Conservation (phyloP, 2,329 filamentous ascomycete species). For the Aspergillus melleus region DNA sequence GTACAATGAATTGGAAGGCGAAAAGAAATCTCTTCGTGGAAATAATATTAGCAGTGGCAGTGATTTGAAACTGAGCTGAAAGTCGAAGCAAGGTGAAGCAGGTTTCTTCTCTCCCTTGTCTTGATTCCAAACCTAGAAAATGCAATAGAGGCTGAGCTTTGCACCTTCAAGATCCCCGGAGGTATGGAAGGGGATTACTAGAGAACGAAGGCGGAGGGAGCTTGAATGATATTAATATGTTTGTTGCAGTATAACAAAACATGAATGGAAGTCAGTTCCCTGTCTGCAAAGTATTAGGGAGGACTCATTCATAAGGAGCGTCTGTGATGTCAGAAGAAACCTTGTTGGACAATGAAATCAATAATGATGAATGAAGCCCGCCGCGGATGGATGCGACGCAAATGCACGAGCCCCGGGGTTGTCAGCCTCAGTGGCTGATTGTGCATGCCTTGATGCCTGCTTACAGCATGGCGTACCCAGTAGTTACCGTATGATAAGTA, state of each 20-base stretch:
- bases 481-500: too few relatives aligned
- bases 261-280: neutral
- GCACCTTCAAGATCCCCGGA: neutral
- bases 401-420: conserved; percentile 16
- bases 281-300: neutral
- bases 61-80: neutral
- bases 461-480: too few relatives aligned
- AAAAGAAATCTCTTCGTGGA: neutral
- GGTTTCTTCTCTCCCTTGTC: neutral
- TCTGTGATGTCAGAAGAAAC: neutral
- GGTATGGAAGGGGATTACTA: neutral
- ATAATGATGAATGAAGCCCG: conserved; percentile 10
- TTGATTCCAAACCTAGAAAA: neutral
- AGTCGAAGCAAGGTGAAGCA: neutral
- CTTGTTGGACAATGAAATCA: neutral
- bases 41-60: neutral
- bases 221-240: neutral
- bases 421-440: conserved; percentile 17
- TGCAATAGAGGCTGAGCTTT: neutral
- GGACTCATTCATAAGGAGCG: neutral
- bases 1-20: neutral
- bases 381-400: conserved; percentile 18
- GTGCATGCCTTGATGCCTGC: conserved; percentile 21
- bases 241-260: neutral
- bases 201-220: conserved; percentile 1